Base-by-base conservation (phyloP, 139 green algal genomes). In the Micromonas pusilla region DNA sequence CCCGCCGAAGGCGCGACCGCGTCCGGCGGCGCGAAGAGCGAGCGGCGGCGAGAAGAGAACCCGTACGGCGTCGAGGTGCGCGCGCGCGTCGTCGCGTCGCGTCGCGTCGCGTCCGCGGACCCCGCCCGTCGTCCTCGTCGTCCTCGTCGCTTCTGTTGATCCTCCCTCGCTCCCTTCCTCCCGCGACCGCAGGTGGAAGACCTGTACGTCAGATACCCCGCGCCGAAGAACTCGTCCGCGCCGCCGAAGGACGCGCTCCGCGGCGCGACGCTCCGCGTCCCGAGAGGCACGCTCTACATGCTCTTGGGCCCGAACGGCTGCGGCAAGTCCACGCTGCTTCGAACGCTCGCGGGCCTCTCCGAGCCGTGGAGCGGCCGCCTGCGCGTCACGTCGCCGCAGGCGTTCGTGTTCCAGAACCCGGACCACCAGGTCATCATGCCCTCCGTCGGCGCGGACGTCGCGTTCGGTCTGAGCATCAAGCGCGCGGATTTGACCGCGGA, bases 381-480 rank as follows among this genome's bases (percentile, higher is more conserved):
- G 73, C 20, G 52, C 3, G 67, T 91, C 16, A 83, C 91, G 16
- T 66, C 70, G n/a, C 90, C 92, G 1, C 85, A 82, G 1, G 90
- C 86, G 26, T 96, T 97, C 81, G 95, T 99, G 32, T 97, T 98
- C 77, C 95, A 99, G 70, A 98, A 98, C 82, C 95, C 95, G 1
- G 95, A 98, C 79, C 92, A 98, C 81, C 92, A 97, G 73, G 83
- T 94, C 39, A 88, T 97, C 21, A 90, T 97, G 87, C 93, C 93
- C 5, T 96, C 92, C 4, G 94, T 97, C 2, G 89, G 86, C 2
- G 88, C 92, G 33, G 95, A 99, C 71, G 95, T 99, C 19, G 95
- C 95, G 0, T 97, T 99, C 83, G 93, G 93, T 0, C 85, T 99
- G 0, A 70, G 80, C 6, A 9, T 39, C 20, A 77, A 80, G 32